Percentiles rank a stretch among this genome's conserved stretches.
Conservation (phyloP, 2,329 filamentous ascomycete species). For the Triangularia verruculosa region DNA sequence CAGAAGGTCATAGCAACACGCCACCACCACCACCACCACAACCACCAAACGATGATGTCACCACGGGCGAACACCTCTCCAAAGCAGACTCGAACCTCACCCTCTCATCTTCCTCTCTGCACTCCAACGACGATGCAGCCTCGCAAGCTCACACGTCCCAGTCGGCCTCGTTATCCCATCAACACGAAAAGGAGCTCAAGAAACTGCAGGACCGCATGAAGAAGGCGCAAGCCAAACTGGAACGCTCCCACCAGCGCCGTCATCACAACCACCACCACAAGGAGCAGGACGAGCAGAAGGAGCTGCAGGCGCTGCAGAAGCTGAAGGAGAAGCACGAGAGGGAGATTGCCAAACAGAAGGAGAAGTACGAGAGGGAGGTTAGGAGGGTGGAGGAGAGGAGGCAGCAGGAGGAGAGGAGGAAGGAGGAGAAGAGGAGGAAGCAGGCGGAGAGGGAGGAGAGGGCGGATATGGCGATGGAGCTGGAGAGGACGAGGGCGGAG, state of each 20-base stretch:
- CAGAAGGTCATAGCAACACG: slow-evolving; percentile 36
- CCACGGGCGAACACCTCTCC: background rate
- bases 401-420: slow-evolving; percentile 58
- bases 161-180: background rate
- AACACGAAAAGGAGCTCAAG: slow-evolving; percentile 61
- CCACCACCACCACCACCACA: background rate
- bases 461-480: slow-evolving; percentile 46
- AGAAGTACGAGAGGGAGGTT: slow-evolving; percentile 63
- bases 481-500: slow-evolving; percentile 52
- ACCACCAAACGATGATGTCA: background rate
- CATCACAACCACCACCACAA: background rate
- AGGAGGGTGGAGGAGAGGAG: slow-evolving; percentile 63
- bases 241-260: slow-evolving; percentile 39
- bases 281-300: slow-evolving; percentile 42
- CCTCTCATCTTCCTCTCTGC: slow-evolving; percentile 37
- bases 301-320: slow-evolving; percentile 52
- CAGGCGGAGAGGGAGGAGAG: slow-evolving; percentile 52
- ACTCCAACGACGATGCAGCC: background rate
- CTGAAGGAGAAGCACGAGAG: slow-evolving; percentile 61
- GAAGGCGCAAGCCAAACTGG: slow-evolving; percentile 62
- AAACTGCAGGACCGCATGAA: slow-evolving; percentile 60
- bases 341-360: slow-evolving; percentile 63
- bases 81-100: slow-evolving; percentile 3
- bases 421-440: slow-evolving; percentile 51
- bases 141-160: background rate